Evolutionary conservation across 495 filamentous ascomycete species (phyloP).

Genomic region (Daldinia loculata): DNA sequence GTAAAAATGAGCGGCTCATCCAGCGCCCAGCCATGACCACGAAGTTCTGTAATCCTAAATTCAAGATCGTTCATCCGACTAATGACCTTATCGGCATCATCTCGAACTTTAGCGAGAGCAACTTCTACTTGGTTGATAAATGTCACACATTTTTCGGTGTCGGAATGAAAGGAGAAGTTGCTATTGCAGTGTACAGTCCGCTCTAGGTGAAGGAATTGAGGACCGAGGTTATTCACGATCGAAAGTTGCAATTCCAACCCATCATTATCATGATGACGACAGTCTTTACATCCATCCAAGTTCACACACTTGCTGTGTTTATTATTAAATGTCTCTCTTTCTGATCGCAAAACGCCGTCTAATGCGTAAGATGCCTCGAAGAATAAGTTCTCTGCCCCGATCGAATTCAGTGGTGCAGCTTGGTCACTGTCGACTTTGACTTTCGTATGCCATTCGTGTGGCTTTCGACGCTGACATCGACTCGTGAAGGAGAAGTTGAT

Average conservation of each 20-base stretch:
- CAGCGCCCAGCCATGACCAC: conserved; percentile 51
- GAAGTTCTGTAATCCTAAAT: conserved; percentile 53
- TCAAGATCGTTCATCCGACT: conserved; percentile 53
- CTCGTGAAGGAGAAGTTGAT: conserved; percentile 53
- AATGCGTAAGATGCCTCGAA: conserved; percentile 50
- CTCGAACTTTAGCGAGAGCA: conserved; percentile 40
- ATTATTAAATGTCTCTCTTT: conserved; percentile 47
- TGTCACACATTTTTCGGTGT: conserved; percentile 46
- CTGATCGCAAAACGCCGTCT: conserved; percentile 48
- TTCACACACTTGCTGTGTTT: conserved; percentile 40
- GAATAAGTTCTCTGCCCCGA: conserved; percentile 51
- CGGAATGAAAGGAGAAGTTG: conserved; percentile 50
- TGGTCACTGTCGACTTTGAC: conserved; percentile 52
- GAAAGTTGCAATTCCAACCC: conserved; percentile 51
- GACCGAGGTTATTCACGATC: conserved; percentile 55
- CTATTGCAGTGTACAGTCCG: conserved; percentile 51
- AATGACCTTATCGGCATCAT: conserved; percentile 48
- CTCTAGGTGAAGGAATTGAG: conserved; percentile 46
- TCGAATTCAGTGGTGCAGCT: conserved; percentile 51
- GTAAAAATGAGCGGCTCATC: conserved; percentile 50
- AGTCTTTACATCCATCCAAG: conserved; percentile 39
- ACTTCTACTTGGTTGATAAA: conserved; percentile 49
- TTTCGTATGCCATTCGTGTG: conserved; percentile 41
- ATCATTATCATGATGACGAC: conserved; percentile 47
- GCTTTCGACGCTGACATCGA: conserved; percentile 47